Conservation (phyloP, 1,139 yeast species). For the Pneumocystis murina region DNA sequence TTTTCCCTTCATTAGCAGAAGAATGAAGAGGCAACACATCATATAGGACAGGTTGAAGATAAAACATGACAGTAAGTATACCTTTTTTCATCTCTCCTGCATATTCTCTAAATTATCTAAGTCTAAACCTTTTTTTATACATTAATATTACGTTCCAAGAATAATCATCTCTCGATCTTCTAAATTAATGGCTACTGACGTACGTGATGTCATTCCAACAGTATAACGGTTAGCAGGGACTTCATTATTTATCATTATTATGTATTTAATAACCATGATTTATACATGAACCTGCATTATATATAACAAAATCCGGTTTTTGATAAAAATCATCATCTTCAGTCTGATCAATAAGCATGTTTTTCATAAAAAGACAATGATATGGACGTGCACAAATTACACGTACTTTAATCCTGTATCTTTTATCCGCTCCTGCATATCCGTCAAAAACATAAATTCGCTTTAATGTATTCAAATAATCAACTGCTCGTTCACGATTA, state of each 20-base stretch:
- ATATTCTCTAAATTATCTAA: background rate
- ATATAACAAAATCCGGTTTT: constrained; percentile 95
- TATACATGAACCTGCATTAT: constrained; percentile 76
- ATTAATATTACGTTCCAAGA: constrained; percentile 69
- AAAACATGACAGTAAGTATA: constrained; percentile 96
- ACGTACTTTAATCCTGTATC: constrained; percentile 91
- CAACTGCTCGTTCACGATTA: constrained; percentile 92
- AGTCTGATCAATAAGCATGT: constrained; percentile 93
- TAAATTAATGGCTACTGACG: constrained; percentile 92
- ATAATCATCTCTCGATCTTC: constrained; percentile 98
- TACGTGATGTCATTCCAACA: constrained; percentile 92
- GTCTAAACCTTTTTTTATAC: background rate
- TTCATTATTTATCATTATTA: background rate
- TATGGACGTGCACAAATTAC: constrained; percentile 97
- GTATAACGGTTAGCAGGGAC: constrained; percentile 97
- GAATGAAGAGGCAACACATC: constrained; percentile 88
- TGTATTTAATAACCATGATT: background rate
- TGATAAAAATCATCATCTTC: constrained; percentile 84
- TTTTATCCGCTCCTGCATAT: constrained; percentile 98
- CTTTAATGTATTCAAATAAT: constrained; percentile 89
- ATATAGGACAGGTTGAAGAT: constrained; percentile 92
- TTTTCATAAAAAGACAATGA: constrained; percentile 96
- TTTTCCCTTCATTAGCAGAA: constrained; percentile 74
- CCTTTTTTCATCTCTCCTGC: constrained; percentile 87
- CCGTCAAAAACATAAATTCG: constrained; percentile 93